Evolutionary conservation across 345 rosid species (phyloP).

Genomic region (Gossypium sturtianum): DNA sequence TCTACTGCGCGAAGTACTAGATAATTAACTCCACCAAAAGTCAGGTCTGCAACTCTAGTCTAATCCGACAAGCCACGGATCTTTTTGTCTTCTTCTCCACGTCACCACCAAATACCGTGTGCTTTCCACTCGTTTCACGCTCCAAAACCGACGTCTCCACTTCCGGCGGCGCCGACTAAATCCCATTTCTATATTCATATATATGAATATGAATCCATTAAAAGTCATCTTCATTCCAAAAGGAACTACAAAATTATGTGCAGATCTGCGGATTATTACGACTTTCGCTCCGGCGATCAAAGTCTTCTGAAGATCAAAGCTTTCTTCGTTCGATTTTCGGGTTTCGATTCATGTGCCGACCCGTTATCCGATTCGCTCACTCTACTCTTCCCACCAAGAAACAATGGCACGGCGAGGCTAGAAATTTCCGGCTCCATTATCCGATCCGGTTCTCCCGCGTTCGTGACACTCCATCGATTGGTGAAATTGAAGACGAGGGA

Average conservation of each 20-base stretch:
- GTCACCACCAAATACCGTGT: background rate
- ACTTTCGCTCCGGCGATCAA: slow-evolving; percentile 13
- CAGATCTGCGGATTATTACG: slow-evolving; percentile 39
- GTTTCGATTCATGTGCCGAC: slow-evolving; percentile 7
- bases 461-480: slow-evolving; percentile 56
- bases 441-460: slow-evolving; percentile 56
- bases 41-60: background rate
- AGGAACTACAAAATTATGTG: slow-evolving; percentile 37
- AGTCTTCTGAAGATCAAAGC: slow-evolving; percentile 45
- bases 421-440: slow-evolving; percentile 50
- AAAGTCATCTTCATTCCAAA: background rate
- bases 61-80: background rate
- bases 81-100: slow-evolving; percentile 1
- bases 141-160: background rate
- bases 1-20: background rate
- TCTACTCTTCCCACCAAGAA: slow-evolving; percentile 62
- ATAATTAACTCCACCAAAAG: background rate
- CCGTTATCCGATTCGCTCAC: slow-evolving; percentile 54
- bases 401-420: slow-evolving; percentile 39
- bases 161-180: background rate
- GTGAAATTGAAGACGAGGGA: slow-evolving; percentile 23
- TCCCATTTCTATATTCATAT: too few relatives aligned
- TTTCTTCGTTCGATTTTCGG: slow-evolving; percentile 50
- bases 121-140: background rate
- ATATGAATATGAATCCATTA: background rate